phyloP scores from a whole-genome alignment of 495 filamentous ascomycete species.

The Evansstolkia leycettana region DNA sequence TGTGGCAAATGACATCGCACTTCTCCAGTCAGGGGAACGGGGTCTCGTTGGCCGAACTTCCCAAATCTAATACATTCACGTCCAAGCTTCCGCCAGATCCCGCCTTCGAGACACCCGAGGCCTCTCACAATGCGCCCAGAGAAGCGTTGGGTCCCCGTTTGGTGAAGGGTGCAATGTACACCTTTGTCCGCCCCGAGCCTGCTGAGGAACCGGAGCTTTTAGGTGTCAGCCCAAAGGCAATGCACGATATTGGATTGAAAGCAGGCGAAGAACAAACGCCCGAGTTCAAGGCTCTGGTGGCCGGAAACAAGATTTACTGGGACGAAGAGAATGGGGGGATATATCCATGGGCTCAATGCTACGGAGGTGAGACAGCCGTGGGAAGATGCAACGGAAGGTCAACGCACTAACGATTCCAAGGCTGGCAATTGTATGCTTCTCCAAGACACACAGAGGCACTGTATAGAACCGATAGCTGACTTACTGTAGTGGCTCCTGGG shows the following conservation, averaged over 20 bases:
- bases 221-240: conserved; percentile 59
- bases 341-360: conserved; percentile 97
- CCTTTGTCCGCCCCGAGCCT: conserved; percentile 72
- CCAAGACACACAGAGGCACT: not conserved
- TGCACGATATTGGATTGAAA: conserved; percentile 65
- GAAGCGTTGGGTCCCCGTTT: conserved; percentile 64
- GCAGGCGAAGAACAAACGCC: conserved; percentile 51
- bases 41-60: conserved; percentile 52
- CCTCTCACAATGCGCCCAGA: conserved; percentile 68
- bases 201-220: conserved; percentile 64
- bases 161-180: conserved; percentile 79
- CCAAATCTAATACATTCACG: conserved; percentile 80
- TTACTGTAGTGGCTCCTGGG: conserved; percentile 61
- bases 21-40: conserved; percentile 23
- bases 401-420: conserved; percentile 15
- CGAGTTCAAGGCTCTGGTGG: conserved; percentile 65
- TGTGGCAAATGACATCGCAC: conserved; percentile 41
- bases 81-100: conserved; percentile 66
- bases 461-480: conserved; percentile 6
- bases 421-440: conserved; percentile 46
- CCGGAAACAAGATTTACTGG: conserved; percentile 65
- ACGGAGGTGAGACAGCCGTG: conserved; percentile 50
- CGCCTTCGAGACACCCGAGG: conserved; percentile 64
- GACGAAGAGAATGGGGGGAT: conserved; percentile 49
- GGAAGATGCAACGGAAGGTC: conserved; percentile 5